Conservation (phyloP, 202 grass and related monocot genomes). For the Digitaria exilis region DNA sequence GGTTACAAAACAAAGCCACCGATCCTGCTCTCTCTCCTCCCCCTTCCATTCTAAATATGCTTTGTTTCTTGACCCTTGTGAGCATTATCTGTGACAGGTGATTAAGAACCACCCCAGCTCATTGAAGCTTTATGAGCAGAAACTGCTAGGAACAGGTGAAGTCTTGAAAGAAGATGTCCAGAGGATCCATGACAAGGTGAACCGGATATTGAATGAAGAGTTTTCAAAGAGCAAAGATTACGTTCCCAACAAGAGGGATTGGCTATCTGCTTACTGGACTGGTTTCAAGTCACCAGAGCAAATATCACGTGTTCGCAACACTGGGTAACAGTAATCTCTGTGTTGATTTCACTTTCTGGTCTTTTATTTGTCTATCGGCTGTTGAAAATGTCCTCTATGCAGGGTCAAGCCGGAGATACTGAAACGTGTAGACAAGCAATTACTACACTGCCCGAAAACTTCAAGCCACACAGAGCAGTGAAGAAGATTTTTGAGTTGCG, state of each 20-base stretch:
- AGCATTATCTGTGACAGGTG: conserved; percentile 57
- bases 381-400: too few relatives aligned
- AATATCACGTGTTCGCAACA: conserved; percentile 80
- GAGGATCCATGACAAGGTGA: conserved; percentile 74
- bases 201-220: conserved; percentile 73
- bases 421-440: conserved; percentile 78
- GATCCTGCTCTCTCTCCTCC: too few relatives aligned
- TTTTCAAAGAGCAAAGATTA: conserved; percentile 86
- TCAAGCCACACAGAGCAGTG: conserved; percentile 89
- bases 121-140: conserved; percentile 73
- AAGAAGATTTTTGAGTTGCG: conserved; percentile 81
- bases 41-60: too few relatives aligned
- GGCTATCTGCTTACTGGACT: conserved; percentile 91
- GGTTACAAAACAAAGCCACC: too few relatives aligned
- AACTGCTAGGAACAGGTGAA: conserved; percentile 60
- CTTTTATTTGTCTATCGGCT: too few relatives aligned
- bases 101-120: conserved; percentile 86
- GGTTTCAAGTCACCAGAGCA: conserved; percentile 95
- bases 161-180: conserved; percentile 65
- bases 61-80: too few relatives aligned
- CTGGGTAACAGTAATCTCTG: too few relatives aligned
- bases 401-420: conserved; percentile 82
- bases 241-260: conserved; percentile 73
- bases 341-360: too few relatives aligned
- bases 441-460: conserved; percentile 73